Evolutionary conservation across 179 eudicot species (phyloP).

Genomic region (Carnegiea gigantea): DNA sequence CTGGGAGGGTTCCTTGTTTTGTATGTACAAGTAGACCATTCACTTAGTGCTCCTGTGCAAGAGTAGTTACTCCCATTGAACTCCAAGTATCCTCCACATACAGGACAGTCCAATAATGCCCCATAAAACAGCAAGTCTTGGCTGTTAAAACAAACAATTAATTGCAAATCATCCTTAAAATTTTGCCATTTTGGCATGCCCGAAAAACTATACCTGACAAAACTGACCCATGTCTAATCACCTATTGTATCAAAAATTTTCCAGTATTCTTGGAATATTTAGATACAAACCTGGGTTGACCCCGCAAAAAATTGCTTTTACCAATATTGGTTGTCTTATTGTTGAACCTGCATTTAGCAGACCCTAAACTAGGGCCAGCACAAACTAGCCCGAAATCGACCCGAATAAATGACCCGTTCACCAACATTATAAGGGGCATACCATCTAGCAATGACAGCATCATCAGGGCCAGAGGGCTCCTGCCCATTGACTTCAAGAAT

Average conservation of each 20-base stretch:
- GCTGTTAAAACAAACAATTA: conserved; percentile 31
- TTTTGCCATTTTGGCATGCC: background rate
- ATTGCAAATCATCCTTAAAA: background rate
- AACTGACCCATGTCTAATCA: background rate
- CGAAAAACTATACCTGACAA: background rate
- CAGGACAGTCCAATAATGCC: conserved; percentile 59
- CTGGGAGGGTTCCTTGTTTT: conserved; percentile 63
- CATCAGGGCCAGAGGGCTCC: conserved; percentile 50
- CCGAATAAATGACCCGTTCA: background rate
- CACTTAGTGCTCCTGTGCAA: conserved; percentile 64
- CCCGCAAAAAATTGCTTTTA: too few species aligned
- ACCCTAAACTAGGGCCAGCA: background rate
- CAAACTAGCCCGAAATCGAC: background rate
- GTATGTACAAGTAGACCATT: conserved; percentile 78
- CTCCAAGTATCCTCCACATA: conserved; percentile 58
- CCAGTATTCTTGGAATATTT: too few species aligned
- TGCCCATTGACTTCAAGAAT: conserved; percentile 42
- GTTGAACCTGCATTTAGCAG: too few species aligned
- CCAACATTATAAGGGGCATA: background rate
- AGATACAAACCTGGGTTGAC: too few species aligned
- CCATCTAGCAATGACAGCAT: conserved; percentile 59
- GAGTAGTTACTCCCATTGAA: conserved; percentile 40
- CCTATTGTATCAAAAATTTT: background rate
- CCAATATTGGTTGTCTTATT: too few species aligned
- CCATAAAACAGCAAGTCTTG: conserved; percentile 77